A percentile compares a stretch with the other conserved stretches of the same genome.
phyloP scores from a whole-genome alignment of 352 stramenopile species.

The Globisporangium okanoganense region DNA sequence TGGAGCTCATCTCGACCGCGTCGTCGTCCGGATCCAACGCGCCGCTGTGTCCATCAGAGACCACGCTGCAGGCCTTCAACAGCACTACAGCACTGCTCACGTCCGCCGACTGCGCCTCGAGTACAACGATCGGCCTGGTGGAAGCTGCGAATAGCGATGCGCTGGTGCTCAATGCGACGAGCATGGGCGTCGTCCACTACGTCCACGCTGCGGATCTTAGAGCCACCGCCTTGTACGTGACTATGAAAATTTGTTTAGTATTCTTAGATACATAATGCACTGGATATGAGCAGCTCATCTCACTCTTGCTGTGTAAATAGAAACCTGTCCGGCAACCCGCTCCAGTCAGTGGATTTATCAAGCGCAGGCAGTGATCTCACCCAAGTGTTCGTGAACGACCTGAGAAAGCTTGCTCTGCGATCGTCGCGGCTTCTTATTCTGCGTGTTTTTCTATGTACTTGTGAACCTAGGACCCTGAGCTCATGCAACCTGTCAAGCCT shows the following conservation, averaged over 20 bases:
- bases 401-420: background rate
- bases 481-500: constrained; percentile 10
- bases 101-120: background rate
- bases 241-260: background rate
- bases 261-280: background rate
- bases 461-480: constrained; percentile 1
- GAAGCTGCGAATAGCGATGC: background rate
- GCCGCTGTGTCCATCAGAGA: constrained; percentile 1
- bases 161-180: constrained; percentile 6
- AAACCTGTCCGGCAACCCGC: constrained; percentile 12
- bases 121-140: background rate
- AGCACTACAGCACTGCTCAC: background rate
- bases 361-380: background rate
- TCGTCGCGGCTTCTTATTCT: background rate
- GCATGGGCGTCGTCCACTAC: constrained; percentile 3
- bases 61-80: constrained; percentile 1
- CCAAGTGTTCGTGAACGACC: background rate
- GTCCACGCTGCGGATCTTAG: background rate
- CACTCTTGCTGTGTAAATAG: background rate
- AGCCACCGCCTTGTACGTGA: background rate
- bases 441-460: too few relatives aligned
- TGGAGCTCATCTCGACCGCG: background rate
- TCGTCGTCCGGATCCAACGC: background rate
- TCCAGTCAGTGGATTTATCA: constrained; percentile 7
- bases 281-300: background rate